A percentile compares a stretch with the other conserved stretches of the same genome.
phyloP scores from a whole-genome alignment of 2,329 filamentous ascomycete genomes.

The Biscogniauxia marginata region DNA sequence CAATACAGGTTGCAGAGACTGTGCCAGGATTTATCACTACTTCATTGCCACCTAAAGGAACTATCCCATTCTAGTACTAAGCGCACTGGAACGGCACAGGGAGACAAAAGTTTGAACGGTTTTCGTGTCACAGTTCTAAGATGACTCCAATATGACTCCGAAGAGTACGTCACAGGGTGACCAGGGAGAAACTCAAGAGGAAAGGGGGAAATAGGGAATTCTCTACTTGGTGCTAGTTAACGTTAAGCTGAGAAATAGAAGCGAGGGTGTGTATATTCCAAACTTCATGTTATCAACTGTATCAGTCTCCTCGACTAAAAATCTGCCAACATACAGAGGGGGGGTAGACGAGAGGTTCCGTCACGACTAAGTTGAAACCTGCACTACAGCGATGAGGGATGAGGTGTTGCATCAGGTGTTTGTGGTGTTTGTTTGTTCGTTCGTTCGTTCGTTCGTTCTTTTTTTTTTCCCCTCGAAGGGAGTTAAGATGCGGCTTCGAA shows the following conservation, averaged over 20 bases:
- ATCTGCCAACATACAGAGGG: background rate
- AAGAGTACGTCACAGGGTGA: background rate
- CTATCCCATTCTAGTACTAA: background rate
- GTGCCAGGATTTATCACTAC: background rate
- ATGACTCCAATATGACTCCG: background rate
- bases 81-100: background rate
- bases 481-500: slow-evolving; percentile 18
- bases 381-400: background rate
- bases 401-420: background rate
- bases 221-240: too few species aligned
- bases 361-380: background rate
- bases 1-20: background rate
- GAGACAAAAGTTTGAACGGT: background rate
- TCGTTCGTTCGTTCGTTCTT: background rate
- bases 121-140: slow-evolving; percentile 1
- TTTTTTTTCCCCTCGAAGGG: background rate
- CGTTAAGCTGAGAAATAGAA: too few species aligned
- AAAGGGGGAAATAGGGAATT: background rate
- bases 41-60: background rate
- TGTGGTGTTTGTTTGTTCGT: background rate
- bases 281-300: too few species aligned
- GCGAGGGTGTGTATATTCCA: too few species aligned
- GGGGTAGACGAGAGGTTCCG: background rate
- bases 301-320: background rate
- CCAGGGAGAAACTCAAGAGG: background rate